Evolutionary conservation across 495 filamentous ascomycete genomes (phyloP).

Genomic region (Aspergillus incahuasiensis): DNA sequence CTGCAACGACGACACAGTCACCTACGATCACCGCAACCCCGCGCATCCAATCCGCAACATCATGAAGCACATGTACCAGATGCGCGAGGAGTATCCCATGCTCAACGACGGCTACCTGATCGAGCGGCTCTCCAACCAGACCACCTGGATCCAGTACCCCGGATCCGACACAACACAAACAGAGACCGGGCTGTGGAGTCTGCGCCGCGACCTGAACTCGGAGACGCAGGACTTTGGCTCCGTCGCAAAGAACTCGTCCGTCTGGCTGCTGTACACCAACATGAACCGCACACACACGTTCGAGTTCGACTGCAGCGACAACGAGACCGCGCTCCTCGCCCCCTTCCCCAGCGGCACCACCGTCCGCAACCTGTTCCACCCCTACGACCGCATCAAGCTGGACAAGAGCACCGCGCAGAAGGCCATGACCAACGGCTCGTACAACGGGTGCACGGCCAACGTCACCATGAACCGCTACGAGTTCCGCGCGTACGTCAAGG

Average conservation of each 20-base stretch:
- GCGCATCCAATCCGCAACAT: conserved; percentile 61
- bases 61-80: conserved; percentile 60
- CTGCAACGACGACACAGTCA: conserved; percentile 54
- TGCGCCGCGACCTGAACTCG: conserved; percentile 47
- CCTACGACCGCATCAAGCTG: conserved; percentile 51
- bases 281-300: conserved; percentile 49
- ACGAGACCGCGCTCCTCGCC: conserved; percentile 45
- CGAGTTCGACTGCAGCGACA: conserved; percentile 53
- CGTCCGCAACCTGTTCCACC: conserved; percentile 62
- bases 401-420: conserved; percentile 18
- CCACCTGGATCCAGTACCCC: conserved; percentile 41
- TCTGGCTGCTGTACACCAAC: conserved; percentile 68
- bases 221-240: conserved; percentile 48
- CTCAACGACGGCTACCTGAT: conserved; percentile 61
- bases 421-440: conserved; percentile 38
- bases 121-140: conserved; percentile 53
- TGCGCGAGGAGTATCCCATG: conserved; percentile 54
- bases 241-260: conserved; percentile 44
- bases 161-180: conserved; percentile 51
- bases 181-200: conserved; percentile 64
- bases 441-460: conserved; percentile 52
- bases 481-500: conserved; percentile 59
- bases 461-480: conserved; percentile 53
- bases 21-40: conserved; percentile 66
- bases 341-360: conserved; percentile 51